phyloP scores from a whole-genome alignment of 1,284 basidiomycete species.

The Bjerkandera adusta region DNA sequence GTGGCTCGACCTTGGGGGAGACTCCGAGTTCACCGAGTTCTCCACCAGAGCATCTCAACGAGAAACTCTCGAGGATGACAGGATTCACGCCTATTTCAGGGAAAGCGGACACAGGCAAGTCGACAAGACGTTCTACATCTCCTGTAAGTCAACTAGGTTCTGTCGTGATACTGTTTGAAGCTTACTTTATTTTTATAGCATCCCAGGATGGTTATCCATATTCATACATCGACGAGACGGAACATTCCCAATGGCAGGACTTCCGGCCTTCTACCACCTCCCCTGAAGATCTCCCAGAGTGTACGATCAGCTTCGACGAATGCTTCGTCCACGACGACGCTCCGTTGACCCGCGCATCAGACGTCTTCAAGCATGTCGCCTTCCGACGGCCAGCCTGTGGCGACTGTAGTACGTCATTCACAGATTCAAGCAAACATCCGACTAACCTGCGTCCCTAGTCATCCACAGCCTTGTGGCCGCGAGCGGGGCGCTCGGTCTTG shows the following conservation, averaged over 20 bases:
- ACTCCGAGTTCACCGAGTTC: slow-evolving; percentile 1
- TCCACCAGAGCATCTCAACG: slow-evolving; percentile 11
- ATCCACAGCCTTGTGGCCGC: slow-evolving; percentile 11
- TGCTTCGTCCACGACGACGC: slow-evolving; percentile 17
- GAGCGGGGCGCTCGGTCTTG: slow-evolving; percentile 12
- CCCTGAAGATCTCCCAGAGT: slow-evolving; percentile 9
- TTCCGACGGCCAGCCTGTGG: slow-evolving; percentile 44
- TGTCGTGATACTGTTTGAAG: background rate
- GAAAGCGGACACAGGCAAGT: slow-evolving; percentile 17
- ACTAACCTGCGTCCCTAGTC: background rate
- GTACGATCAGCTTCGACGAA: slow-evolving; percentile 13
- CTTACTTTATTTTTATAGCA: slow-evolving; percentile 14
- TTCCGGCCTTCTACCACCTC: slow-evolving; percentile 2
- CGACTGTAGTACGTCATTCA: slow-evolving; percentile 20
- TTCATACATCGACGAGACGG: slow-evolving; percentile 18
- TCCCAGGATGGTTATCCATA: slow-evolving; percentile 31
- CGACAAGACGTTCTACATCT: slow-evolving; percentile 19
- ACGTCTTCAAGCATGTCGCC: slow-evolving; percentile 46
- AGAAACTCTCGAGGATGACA: slow-evolving; percentile 14
- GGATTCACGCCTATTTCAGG: slow-evolving; percentile 12
- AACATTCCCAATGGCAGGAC: slow-evolving; percentile 16
- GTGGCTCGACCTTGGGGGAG: slow-evolving; percentile 12
- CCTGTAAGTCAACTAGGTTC: slow-evolving; percentile 14
- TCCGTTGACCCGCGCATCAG: slow-evolving; percentile 24
- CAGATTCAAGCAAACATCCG: background rate